These are phyloP conservation scores for Aureobasidium uvarum DNA, from an alignment of 2,329 filamentous ascomycete species.

Conservation along the genomic window DNA sequence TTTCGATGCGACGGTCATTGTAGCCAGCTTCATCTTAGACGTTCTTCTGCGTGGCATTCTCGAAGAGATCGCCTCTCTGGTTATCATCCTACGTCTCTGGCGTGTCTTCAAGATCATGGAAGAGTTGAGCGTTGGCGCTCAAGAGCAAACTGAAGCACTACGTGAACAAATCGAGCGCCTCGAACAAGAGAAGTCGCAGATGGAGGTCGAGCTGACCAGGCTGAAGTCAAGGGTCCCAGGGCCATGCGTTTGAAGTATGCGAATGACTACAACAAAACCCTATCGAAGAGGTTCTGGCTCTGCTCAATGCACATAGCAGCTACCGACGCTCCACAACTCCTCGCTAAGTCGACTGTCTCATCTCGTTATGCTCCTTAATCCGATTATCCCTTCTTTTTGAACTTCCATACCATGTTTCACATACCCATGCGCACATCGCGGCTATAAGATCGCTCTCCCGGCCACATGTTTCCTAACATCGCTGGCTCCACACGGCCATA, in stretches of 20 bases:
- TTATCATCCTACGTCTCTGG: conserved; percentile 66
- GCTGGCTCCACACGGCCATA: not conserved
- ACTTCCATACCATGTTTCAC: not conserved
- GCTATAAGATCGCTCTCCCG: not conserved
- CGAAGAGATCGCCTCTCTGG: conserved; percentile 64
- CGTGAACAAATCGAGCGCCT: conserved; percentile 54
- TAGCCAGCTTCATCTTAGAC: conserved; percentile 62
- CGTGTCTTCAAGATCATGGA: conserved; percentile 69
- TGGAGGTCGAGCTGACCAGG: conserved; percentile 5
- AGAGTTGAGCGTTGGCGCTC: conserved; percentile 62
- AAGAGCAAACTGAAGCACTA: conserved; percentile 61
- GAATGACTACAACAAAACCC: not conserved
- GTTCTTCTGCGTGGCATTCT: conserved; percentile 58
- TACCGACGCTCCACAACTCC: conserved; percentile 5
- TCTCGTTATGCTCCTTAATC: not conserved
- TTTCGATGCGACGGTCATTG: conserved; percentile 63
- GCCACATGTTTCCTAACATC: not conserved
- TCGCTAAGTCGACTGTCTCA: conserved; percentile 10
- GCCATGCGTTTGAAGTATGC: not conserved
- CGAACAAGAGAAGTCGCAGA: conserved; percentile 47
- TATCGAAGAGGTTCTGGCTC: not conserved
- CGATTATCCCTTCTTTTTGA: not conserved
- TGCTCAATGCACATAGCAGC: not conserved
- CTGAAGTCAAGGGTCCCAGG: not conserved
- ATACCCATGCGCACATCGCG: conserved; percentile 10